Evolutionary conservation across 2,329 filamentous ascomycete genomes (phyloP), one percentile per base, ranked within the genome.

Genomic region (Cercospora sesami): DNA sequence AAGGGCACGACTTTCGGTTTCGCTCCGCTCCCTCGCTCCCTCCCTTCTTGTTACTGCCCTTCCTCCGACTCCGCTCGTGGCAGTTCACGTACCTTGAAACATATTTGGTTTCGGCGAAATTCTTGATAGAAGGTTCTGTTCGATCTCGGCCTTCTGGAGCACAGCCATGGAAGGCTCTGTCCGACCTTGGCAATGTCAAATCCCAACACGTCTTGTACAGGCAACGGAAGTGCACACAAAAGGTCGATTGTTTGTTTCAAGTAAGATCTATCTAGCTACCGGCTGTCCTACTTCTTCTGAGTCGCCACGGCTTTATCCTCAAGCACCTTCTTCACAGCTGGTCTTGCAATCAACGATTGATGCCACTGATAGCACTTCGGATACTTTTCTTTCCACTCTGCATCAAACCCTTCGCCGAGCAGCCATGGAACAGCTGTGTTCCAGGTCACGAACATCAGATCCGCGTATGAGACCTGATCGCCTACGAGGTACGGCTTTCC

Each of bases 381-480:
- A 31, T 71, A 74, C 8, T 72, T 72, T 60, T 70, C 71, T 68
- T 75, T 66, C 65, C 68, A 73, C 33, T 77, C 73, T 33, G 66
- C 59, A 10, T 67, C 70, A 8, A 72, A 72, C 1, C 67, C 68
- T 7, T 72, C 69, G 39, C 69, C 71, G 48, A 74, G 63, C 2
- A 75, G 39, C 42, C 73, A 75, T 4, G 26, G 55, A 4, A 64
- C 39, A 55, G 61, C 62, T 2, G 23, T 45, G 16, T 72, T 72
- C 80, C 80, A 84, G 2, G 79, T 73, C 53, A 80, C 71, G 66
- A 82, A 83, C 26, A 78, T 72, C 8, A 80, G 70, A 68, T 84
- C 82, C 3, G 75, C 80, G 73, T 79, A 82, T 10, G 78, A 80
- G 58, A 75, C 74, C 70, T 81, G 83, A 36, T 79, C 77, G 12